Percentiles rank a stretch among this genome's conserved stretches.
These are phyloP conservation scores for Fagopyrum tataricum DNA, from an alignment of 148 eudicot genomes.

Conservation along the genomic window DNA sequence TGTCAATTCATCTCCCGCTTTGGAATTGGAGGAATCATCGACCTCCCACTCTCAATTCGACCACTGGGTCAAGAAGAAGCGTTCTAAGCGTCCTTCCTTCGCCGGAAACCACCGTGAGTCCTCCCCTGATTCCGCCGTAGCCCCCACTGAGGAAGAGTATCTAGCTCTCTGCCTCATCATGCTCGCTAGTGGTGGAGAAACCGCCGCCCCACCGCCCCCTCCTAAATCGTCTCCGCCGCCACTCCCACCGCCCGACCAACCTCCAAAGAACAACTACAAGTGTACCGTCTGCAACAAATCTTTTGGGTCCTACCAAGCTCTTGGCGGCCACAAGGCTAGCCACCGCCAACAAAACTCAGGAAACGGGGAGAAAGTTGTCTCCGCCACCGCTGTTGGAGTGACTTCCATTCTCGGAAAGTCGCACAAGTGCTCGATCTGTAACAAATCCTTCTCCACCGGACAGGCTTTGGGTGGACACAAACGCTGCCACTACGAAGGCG, in stretches of 20 bases:
- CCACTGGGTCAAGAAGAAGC: conserved; percentile 11
- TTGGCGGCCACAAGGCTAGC: conserved; percentile 22
- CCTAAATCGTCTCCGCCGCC: not conserved
- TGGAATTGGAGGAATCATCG: not conserved
- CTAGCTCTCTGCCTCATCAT: conserved; percentile 26
- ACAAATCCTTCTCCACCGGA: conserved; percentile 23
- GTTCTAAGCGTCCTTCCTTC: conserved; percentile 19
- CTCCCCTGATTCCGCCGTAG: not conserved
- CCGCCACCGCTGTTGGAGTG: not conserved
- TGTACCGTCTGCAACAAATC: conserved; percentile 15
- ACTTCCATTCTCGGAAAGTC: conserved; percentile 21
- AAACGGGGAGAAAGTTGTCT: not conserved
- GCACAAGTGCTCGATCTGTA: conserved; percentile 47
- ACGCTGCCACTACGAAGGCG: conserved; percentile 43
- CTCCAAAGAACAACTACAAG: not conserved
- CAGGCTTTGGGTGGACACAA: conserved; percentile 30
- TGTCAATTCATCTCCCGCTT: not conserved
- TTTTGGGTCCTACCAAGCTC: conserved; percentile 18
- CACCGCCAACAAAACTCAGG: conserved; percentile 17
- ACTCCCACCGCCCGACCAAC: not conserved
- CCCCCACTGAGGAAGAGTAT: conserved; percentile 21
- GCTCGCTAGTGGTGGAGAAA: conserved; percentile 18
- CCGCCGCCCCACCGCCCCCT: not conserved
- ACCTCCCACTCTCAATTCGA: conserved; percentile 7
- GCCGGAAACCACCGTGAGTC: not conserved